Base-by-base conservation (phyloP, 176 grass and related monocot genomes). In the Triticum dicoccoides region DNA sequence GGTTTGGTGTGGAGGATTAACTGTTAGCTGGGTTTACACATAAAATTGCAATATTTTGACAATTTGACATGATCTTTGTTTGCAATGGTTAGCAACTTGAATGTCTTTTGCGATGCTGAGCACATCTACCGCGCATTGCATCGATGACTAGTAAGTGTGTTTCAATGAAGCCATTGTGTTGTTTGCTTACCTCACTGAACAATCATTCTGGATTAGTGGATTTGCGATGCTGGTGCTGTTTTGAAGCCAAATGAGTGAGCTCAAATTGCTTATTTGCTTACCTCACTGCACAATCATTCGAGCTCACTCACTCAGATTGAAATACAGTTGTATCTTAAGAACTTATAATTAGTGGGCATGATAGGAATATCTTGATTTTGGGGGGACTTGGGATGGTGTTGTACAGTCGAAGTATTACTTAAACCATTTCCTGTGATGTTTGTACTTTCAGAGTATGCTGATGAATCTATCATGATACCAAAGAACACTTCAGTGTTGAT, bases 401-500 rank as follows among this genome's bases (percentile, higher is more conserved):
- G 86, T 70, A 66, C 67, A 14, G 33, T 58, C 10, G 9, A 71
- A 54, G 62, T 61, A 51, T 88, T 80, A 52, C 86, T 80, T 90
- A 89, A 92, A 76, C 79, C 61, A 80, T 90, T 90, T 68, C 73
- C 65, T 71, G 30, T 86, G 30, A 54, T 44, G 58, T 94, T 90
- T 88, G 73, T 44, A 68, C 63, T 97, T 97, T 91, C 94, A 99
- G 97, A 99, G 87, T 99, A 97, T 83, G 89, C 86, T 90, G 94
- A 97, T 81, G 97, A 99, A 89, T 91, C 85, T 73, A 86, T 91
- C 47, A 92, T 99, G 89, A 96, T 99, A 90, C 97, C 97, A 58
- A 99, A 94, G 92, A 99, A 97, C 62, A 99, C 97, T 11, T 97
- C 97, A 4, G 90, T 99, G 80, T 90, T 99, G 86, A 97, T 99